Evolutionary conservation across 129 eudicot species (phyloP).

Genomic region (Saposhnikovia divaricata): DNA sequence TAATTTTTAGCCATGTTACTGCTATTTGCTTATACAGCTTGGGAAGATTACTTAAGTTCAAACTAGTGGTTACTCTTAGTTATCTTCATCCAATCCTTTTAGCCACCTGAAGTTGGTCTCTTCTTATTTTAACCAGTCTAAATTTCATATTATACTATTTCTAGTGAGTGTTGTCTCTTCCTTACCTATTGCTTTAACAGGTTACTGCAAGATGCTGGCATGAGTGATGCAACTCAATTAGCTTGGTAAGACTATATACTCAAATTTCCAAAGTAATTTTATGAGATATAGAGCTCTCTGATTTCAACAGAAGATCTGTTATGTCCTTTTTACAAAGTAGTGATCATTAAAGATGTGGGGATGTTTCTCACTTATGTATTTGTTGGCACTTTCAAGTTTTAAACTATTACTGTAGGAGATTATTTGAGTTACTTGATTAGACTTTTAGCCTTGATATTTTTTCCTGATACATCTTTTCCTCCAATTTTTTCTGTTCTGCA

Average conservation of each 20-base stretch:
- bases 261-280: neutral
- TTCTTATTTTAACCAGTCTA: neutral
- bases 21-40: neutral
- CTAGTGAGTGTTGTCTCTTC: constrained; percentile 16
- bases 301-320: neutral
- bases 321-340: neutral
- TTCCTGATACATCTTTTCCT: neutral
- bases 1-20: neutral
- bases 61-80: neutral
- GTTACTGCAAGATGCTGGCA: constrained; percentile 93
- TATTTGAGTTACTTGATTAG: neutral
- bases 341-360: neutral
- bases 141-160: neutral
- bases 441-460: neutral
- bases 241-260: constrained; percentile 49
- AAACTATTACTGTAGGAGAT: neutral
- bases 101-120: neutral
- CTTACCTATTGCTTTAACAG: constrained; percentile 20
- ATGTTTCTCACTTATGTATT: neutral
- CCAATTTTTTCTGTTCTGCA: neutral
- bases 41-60: neutral
- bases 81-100: neutral
- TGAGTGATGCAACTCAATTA: constrained; percentile 83
- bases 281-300: neutral
- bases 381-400: neutral